Evolutionary conservation across 2,329 filamentous ascomycete species (phyloP).

Genomic region (Simplicillium aogashimaense): DNA sequence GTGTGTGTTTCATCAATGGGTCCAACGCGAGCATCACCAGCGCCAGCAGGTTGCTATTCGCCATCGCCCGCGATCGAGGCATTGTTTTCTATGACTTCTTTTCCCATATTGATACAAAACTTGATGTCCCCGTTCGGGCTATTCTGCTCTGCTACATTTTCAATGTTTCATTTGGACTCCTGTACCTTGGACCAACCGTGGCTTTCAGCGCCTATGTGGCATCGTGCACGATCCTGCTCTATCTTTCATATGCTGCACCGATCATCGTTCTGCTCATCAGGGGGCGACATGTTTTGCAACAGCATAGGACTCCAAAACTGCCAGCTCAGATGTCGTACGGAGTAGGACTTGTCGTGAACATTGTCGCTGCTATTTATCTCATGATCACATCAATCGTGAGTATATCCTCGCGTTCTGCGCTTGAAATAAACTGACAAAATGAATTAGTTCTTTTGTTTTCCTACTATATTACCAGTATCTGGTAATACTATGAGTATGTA

Average conservation of each 20-base stretch:
- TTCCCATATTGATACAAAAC: slow-evolving; percentile 22
- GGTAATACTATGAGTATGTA: slow-evolving; percentile 19
- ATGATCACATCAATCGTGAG: slow-evolving; percentile 26
- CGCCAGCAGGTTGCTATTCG: slow-evolving; percentile 29
- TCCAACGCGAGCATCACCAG: slow-evolving; percentile 33
- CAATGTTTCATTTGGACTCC: slow-evolving; percentile 32
- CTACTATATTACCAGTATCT: slow-evolving; percentile 15
- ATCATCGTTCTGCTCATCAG: slow-evolving; percentile 25
- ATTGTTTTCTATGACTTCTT: slow-evolving; percentile 23
- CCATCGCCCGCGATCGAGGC: slow-evolving; percentile 35
- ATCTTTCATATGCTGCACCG: slow-evolving; percentile 33
- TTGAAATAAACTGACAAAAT: background rate
- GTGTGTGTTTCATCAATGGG: slow-evolving; percentile 34
- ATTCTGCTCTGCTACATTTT: slow-evolving; percentile 30
- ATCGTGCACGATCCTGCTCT: slow-evolving; percentile 33
- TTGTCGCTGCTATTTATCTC: slow-evolving; percentile 22
- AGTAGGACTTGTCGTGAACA: slow-evolving; percentile 19
- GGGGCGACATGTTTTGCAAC: slow-evolving; percentile 19
- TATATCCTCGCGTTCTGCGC: background rate
- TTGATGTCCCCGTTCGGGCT: slow-evolving; percentile 30
- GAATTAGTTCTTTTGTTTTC: slow-evolving; percentile 21
- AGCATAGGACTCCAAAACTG: slow-evolving; percentile 14
- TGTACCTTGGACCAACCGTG: slow-evolving; percentile 34
- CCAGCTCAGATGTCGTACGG: slow-evolving; percentile 18
- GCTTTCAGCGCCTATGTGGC: slow-evolving; percentile 36